These are phyloP conservation scores for Sporisorium iseilematis-ciliati DNA, from an alignment of 1,284 basidiomycete genomes.

Conservation along the genomic window DNA sequence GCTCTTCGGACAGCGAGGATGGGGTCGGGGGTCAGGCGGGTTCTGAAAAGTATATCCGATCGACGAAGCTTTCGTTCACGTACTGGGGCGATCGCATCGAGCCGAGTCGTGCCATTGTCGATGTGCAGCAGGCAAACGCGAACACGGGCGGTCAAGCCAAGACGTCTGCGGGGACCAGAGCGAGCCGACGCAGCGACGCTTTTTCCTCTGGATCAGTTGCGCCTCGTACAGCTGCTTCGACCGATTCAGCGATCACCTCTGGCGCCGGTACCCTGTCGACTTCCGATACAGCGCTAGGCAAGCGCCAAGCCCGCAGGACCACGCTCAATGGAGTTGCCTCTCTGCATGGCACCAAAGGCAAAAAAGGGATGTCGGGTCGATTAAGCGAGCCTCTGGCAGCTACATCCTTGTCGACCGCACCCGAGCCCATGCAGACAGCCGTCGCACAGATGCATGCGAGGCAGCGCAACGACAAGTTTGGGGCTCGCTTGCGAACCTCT, in stretches of 20 bases:
- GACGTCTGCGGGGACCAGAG: neutral
- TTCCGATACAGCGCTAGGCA: neutral
- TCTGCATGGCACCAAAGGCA: neutral
- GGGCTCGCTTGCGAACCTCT: conserved; percentile 32
- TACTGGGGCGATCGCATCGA: conserved; percentile 60
- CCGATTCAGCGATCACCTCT: conserved; percentile 11
- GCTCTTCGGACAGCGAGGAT: conserved; percentile 39
- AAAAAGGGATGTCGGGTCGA: conserved; percentile 26
- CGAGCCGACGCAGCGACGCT: neutral
- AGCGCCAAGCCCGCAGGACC: conserved; percentile 18
- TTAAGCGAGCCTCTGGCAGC: conserved; percentile 42
- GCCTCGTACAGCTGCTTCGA: conserved; percentile 11
- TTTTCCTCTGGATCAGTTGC: neutral
- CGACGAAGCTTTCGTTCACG: conserved; percentile 60
- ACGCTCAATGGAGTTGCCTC: neutral
- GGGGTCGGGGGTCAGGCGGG: conserved; percentile 47
- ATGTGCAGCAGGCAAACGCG: neutral
- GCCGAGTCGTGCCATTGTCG: conserved; percentile 35
- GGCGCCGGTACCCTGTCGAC: conserved; percentile 5
- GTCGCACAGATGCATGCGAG: conserved; percentile 52
- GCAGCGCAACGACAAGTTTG: conserved; percentile 52
- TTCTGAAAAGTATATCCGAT: conserved; percentile 52
- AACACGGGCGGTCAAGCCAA: neutral
- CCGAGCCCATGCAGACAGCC: conserved; percentile 42
- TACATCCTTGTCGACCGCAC: conserved; percentile 39